Percentiles rank a stretch among this genome's conserved stretches.
These are phyloP conservation scores for Zopfochytrium polystomum DNA, from an alignment of 371 early-diverging fungal species.

Conservation along the genomic window DNA sequence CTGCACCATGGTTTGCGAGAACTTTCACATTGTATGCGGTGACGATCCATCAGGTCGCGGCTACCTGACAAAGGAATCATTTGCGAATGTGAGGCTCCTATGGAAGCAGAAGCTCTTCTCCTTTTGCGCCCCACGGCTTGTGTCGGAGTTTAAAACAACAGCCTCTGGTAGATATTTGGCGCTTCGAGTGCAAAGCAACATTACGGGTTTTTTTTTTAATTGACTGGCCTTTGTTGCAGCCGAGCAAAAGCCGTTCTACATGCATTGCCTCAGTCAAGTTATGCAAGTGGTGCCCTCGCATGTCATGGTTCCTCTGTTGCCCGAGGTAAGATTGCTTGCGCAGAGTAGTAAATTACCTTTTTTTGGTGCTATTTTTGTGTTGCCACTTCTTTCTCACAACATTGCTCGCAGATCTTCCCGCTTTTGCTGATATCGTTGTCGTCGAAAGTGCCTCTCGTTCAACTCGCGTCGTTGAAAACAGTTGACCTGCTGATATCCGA, in stretches of 20 bases:
- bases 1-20: constrained; percentile 4
- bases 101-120: constrained; percentile 83
- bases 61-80: constrained; percentile 66
- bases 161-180: constrained; percentile 27
- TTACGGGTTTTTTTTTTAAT: constrained; percentile 4
- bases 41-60: constrained; percentile 16
- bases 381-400: too few relatives aligned
- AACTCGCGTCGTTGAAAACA: constrained; percentile 73
- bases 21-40: constrained; percentile 10
- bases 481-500: constrained; percentile 56
- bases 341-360: neutral
- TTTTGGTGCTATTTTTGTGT: neutral
- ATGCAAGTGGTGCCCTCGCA: constrained; percentile 6
- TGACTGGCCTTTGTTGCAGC: neutral
- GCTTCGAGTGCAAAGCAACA: neutral
- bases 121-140: constrained; percentile 59
- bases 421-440: neutral
- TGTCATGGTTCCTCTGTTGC: neutral
- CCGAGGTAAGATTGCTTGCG: neutral
- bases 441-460: constrained; percentile 31
- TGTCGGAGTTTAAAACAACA: constrained; percentile 58
- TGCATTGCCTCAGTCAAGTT: constrained; percentile 12
- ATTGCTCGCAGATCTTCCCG: neutral
- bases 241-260: neutral
- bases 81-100: constrained; percentile 69